Evolutionary conservation across 139 green algal species (phyloP).

Genomic region (Auxenochlorella pyrenoidosa): DNA sequence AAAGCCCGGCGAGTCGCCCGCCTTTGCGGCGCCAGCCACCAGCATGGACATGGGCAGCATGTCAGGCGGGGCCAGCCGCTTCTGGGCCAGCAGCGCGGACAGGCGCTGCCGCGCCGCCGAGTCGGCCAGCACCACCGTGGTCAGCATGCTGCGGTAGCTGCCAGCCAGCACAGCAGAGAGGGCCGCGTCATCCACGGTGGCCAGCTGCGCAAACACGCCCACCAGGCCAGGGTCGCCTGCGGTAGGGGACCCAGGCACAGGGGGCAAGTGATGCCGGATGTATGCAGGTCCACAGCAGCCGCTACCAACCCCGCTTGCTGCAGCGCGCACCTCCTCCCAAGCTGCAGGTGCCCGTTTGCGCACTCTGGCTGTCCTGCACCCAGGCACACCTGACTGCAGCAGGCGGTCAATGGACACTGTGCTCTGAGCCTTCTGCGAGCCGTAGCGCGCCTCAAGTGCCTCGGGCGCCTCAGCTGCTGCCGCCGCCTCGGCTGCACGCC

Average conservation of each 20-base stretch:
- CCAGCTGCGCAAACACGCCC: constrained; percentile 73
- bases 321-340: no score
- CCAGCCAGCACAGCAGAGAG: constrained; percentile 57
- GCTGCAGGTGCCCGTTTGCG: neutral
- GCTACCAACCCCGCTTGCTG: no score
- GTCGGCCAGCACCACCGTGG: constrained; percentile 41
- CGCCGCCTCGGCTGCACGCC: neutral
- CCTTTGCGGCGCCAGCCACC: constrained; percentile 3
- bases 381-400: constrained; percentile 28
- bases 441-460: constrained; percentile 33
- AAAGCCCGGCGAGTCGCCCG: constrained; percentile 38
- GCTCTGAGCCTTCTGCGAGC: neutral
- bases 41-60: constrained; percentile 4
- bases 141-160: constrained; percentile 35
- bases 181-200: constrained; percentile 61
- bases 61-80: constrained; percentile 31
- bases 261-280: neutral
- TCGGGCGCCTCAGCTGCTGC: constrained; percentile 27
- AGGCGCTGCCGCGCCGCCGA: constrained; percentile 27
- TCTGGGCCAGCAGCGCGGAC: constrained; percentile 41
- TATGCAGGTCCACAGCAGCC: no score
- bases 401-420: constrained; percentile 26
- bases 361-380: neutral
- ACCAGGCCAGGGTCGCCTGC: constrained; percentile 53
- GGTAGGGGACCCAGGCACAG: neutral